phyloP scores from a whole-genome alignment of 306 rosid genomes.

The Purshia tridentata region DNA sequence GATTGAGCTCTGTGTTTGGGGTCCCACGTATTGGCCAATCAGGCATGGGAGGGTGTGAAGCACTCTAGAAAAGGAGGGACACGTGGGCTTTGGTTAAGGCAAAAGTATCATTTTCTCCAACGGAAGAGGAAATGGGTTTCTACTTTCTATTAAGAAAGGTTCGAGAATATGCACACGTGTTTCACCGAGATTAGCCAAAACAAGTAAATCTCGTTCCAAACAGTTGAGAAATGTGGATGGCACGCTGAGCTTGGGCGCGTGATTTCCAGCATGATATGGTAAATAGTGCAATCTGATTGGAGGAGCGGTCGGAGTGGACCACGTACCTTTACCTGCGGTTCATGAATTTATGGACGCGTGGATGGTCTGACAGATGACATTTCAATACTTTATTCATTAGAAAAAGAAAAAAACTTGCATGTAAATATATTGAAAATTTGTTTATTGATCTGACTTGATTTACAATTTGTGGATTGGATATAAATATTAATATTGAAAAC shows the following conservation, averaged over 20 bases:
- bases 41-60: slow-evolving; percentile 21
- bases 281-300: background rate
- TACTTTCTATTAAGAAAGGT: slow-evolving; percentile 19
- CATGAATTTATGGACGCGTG: background rate
- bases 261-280: background rate
- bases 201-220: slow-evolving; percentile 12
- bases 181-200: slow-evolving; percentile 18
- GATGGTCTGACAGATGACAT: too few relatives aligned
- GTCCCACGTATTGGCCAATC: slow-evolving; percentile 40
- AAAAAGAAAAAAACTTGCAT: too few relatives aligned
- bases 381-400: background rate
- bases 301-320: background rate
- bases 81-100: slow-evolving; percentile 51
- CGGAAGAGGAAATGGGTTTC: slow-evolving; percentile 30
- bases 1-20: slow-evolving; percentile 28
- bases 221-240: background rate
- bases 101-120: slow-evolving; percentile 45
- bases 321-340: background rate
- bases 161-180: slow-evolving; percentile 51
- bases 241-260: background rate
- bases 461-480: too few relatives aligned
- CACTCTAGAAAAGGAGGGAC: slow-evolving; percentile 38
- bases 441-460: too few relatives aligned
- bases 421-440: too few relatives aligned
- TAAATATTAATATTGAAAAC: too few relatives aligned